These are phyloP conservation scores for Coemansia sp. DNA, from an alignment of 192 early-diverging fungal genomes.

Conservation along the genomic window DNA sequence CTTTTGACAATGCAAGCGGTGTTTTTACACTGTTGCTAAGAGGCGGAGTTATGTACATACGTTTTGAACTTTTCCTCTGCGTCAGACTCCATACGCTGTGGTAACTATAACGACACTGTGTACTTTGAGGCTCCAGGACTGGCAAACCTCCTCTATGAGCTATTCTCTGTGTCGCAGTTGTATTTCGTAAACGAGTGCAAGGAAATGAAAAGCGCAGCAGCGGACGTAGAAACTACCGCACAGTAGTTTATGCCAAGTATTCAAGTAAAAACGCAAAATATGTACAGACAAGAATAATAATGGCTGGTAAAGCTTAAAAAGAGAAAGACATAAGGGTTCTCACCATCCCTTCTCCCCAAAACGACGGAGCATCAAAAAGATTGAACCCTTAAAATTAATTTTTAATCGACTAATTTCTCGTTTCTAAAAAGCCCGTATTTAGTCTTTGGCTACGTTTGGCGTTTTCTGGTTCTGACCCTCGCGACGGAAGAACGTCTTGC, in stretches of 20 bases:
- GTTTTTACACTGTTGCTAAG: background rate
- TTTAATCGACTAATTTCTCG: background rate
- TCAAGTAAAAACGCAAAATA: background rate
- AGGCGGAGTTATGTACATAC: background rate
- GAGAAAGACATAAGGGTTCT: slow-evolving; percentile 6
- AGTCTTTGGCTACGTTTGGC: background rate
- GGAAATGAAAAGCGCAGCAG: background rate
- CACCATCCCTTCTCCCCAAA: background rate
- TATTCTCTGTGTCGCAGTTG: background rate
- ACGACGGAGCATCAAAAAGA: background rate
- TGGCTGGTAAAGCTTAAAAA: background rate
- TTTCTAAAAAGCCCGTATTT: background rate
- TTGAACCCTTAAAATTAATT: background rate
- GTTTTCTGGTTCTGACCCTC: slow-evolving; percentile 56
- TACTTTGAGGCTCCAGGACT: slow-evolving; percentile 1
- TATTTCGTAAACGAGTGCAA: background rate
- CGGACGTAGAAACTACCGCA: background rate
- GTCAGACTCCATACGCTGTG: slow-evolving; percentile 6
- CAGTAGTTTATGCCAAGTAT: background rate
- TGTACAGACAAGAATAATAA: background rate
- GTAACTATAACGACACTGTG: background rate
- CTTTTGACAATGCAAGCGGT: background rate
- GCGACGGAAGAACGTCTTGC: slow-evolving; percentile 69
- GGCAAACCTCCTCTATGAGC: background rate
- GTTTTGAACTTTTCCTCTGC: slow-evolving; percentile 14